Evolutionary conservation across 2,329 filamentous ascomycete genomes (phyloP).

Genomic region (Parasarocladium wereldwijsianum): DNA sequence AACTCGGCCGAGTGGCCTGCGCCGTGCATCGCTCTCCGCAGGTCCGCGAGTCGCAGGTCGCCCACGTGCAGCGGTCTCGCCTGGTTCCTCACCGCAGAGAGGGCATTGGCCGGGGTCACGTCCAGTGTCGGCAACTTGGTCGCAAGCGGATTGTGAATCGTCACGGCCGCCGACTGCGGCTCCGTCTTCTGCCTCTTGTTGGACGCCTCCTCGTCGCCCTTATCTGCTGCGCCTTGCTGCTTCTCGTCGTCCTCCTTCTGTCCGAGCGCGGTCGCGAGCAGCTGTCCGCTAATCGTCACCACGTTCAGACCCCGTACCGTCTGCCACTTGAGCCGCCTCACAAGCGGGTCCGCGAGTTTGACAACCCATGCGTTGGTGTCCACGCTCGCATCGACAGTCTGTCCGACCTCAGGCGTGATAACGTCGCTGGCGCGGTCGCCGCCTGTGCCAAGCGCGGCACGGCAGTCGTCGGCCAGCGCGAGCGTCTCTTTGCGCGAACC

Average conservation of each 20-base stretch:
- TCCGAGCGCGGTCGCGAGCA: slow-evolving; percentile 23
- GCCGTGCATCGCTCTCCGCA: slow-evolving; percentile 69
- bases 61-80: slow-evolving; percentile 87
- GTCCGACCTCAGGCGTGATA: slow-evolving; percentile 65
- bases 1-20: slow-evolving; percentile 84
- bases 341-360: slow-evolving; percentile 70
- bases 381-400: slow-evolving; percentile 73
- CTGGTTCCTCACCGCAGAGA: slow-evolving; percentile 60
- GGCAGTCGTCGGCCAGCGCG: slow-evolving; percentile 65
- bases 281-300: slow-evolving; percentile 75
- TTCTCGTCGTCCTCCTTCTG: slow-evolving; percentile 32
- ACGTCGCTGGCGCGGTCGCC: slow-evolving; percentile 49
- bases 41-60: slow-evolving; percentile 75
- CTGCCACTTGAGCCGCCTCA: slow-evolving; percentile 87
- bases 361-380: slow-evolving; percentile 97
- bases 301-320: slow-evolving; percentile 80
- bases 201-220: slow-evolving; percentile 7
- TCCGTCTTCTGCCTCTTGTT: slow-evolving; percentile 37
- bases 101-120: slow-evolving; percentile 35
- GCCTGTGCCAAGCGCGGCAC: slow-evolving; percentile 35
- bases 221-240: slow-evolving; percentile 14
- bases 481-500: slow-evolving; percentile 68
- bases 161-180: slow-evolving; percentile 10
- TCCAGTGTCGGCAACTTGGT: slow-evolving; percentile 30
- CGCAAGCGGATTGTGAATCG: slow-evolving; percentile 10